Evolutionary conservation across 371 early-diverging fungal genomes (phyloP), one percentile per base, ranked within the genome.

Genomic region (Conidiobolus incongruus): DNA sequence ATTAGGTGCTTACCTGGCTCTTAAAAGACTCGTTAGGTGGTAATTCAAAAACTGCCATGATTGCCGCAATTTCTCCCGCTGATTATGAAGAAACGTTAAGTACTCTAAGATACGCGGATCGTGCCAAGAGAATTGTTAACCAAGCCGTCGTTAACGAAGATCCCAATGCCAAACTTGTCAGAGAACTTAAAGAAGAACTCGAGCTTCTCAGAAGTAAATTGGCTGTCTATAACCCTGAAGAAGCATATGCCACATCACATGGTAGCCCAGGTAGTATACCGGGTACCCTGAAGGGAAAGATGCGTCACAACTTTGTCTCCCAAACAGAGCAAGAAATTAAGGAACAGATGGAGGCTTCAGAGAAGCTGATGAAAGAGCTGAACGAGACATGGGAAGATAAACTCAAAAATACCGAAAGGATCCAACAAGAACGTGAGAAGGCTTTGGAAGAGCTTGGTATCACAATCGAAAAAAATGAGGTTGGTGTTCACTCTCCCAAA

Each of bases 61-160:
- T 92, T 46, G 89, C 87, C 10, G 81, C 82, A 1, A 72, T 89
- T 31, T 77, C 81, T 19, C 81, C 81, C 0, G 75, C 81, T 2
- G 75, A 78, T 60, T 42, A 63, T 51, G 48, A 74, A 86, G 96
- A 93, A 61, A 81, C 93, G 1, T 66, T 95, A 11, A 83, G 86
- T 47, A 98, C 97, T 0, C 62, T 96, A 16, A 75, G 93, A 20
- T 98, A 90, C 55, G 94, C 92, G 8, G 87, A 90, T 55, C 77
- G 87, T 30, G 93, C 91, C 44, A 92, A 91, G 57, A 66, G 66
- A 46, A 85, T 94, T 54, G 76, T 84, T 56, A 91, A 86, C 55
- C 79, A 75, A 56, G 89, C 93, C 1, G 68, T 81, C 4, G 79
- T 94, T 30, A 94, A 94, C 51, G 89, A 89, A 55, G 86, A 87